Evolutionary conservation across 2,329 filamentous ascomycete genomes (phyloP), one percentile per base, ranked within the genome.

Genomic region (Sporothrix pseudoabietina): DNA sequence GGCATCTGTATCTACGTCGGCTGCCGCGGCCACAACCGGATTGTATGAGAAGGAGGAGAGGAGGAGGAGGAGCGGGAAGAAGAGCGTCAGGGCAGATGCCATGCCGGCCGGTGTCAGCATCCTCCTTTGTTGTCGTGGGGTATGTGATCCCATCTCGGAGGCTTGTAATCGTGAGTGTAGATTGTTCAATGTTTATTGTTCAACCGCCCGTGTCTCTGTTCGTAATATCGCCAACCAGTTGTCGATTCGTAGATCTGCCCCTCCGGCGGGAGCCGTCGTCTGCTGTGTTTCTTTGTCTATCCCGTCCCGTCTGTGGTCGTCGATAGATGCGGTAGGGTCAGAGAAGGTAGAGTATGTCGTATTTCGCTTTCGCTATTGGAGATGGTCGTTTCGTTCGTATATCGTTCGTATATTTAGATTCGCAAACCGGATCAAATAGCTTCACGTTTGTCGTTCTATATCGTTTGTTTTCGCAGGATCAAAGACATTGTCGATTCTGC

Each of bases 1-100:
- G 6, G 66, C 61, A n/a, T 59, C 69, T 16, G 54, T 26, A 26
- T 63, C 70, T 10, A 41, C 44, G 22, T 49, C 71, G 4, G 35
- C 16, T 2, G 69, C 7, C 26, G 72, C 52, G 1, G 61, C 47
- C 6, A 52, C 66, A 75, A 70, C 77, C 75, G 71, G 83, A 73
- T 72, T 93, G 89, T 85, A 84, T 22, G 87, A 86, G 61, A 85
- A 86, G 73, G 87, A 87, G 52, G 92, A 84, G 35, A 88, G 81
- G 73, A 91, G 82, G 79, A 88, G 78, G 79, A 94, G 80, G 54
- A 88, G 78, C 47, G 91, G 77, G 44, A 92, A 80, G 69, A 91
- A 79, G 41, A 88, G 81, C 3, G 89, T 88, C 71, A 91, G 80
- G 73, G 90, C 92, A 78, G 90, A 89, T 79, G 88, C 87, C 78